Evolutionary conservation across 768 basidiomycete genomes (phyloP).

Genomic region (Trametes sanguinea): DNA sequence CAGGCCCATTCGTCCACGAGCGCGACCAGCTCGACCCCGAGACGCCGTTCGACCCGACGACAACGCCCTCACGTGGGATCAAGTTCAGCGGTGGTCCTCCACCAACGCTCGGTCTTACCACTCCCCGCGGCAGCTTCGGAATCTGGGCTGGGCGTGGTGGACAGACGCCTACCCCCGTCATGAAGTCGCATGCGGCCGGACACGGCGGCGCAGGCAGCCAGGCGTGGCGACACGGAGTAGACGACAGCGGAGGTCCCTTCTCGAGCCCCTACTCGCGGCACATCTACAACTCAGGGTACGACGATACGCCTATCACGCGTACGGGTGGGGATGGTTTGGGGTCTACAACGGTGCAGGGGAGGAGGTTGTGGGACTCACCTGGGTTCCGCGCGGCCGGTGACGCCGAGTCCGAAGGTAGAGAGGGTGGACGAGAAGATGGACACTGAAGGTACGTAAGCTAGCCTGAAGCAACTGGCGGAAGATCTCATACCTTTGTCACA

Average conservation of each 20-base stretch:
- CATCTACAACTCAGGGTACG: constrained; percentile 34
- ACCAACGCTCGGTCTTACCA: constrained; percentile 20
- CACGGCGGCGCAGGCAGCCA: constrained; percentile 18
- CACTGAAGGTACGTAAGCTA: constrained; percentile 8
- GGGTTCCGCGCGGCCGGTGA: constrained; percentile 13
- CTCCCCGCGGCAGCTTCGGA: constrained; percentile 33
- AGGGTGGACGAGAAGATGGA: constrained; percentile 3
- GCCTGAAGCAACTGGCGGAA: neutral
- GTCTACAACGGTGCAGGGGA: neutral
- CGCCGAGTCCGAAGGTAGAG: constrained; percentile 9
- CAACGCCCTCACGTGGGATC: constrained; percentile 80
- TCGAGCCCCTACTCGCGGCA: constrained; percentile 24
- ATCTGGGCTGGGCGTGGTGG: constrained; percentile 10
- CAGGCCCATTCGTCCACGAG: constrained; percentile 22
- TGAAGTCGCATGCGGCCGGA: neutral
- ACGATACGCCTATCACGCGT: constrained; percentile 57
- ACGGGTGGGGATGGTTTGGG: neutral
- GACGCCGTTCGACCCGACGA: constrained; percentile 72
- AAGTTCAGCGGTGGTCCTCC: constrained; percentile 45
- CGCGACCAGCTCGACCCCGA: constrained; percentile 37
- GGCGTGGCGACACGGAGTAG: constrained; percentile 13
- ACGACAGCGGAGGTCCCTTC: constrained; percentile 21
- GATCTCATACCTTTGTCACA: neutral
- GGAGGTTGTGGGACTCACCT: constrained; percentile 22
- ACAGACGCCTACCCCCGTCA: constrained; percentile 12